These are phyloP conservation scores for Zygosaccharomyces siamensis DNA, from an alignment of 805 yeast genomes.

Conservation along the genomic window DNA sequence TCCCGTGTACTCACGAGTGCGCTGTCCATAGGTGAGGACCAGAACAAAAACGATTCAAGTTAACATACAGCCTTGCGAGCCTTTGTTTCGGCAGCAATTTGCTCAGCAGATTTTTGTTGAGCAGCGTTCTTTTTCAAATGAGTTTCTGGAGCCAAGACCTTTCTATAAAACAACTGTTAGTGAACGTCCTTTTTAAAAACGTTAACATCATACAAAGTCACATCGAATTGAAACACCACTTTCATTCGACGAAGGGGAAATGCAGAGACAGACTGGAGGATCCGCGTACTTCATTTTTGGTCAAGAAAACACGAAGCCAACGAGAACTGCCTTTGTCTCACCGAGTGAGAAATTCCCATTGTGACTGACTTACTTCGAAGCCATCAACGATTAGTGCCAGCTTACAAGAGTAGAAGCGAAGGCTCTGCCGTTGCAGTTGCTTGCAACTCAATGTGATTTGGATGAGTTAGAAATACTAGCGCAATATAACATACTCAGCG, in stretches of 20 bases:
- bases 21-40: neutral
- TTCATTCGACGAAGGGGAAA: constrained; percentile 38
- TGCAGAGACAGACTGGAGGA: constrained; percentile 34
- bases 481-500: constrained; percentile 34
- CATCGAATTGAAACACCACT: constrained; percentile 39
- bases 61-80: constrained; percentile 76
- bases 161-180: constrained; percentile 29
- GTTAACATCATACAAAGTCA: constrained; percentile 27
- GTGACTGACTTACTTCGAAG: neutral
- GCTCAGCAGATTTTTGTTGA: constrained; percentile 69
- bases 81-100: constrained; percentile 74
- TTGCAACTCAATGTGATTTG: constrained; percentile 26
- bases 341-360: constrained; percentile 30
- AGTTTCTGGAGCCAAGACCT: constrained; percentile 69
- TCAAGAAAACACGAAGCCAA: constrained; percentile 17
- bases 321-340: constrained; percentile 29
- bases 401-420: neutral
- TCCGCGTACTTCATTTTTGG: constrained; percentile 6
- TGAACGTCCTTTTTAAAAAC: constrained; percentile 4
- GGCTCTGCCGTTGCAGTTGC: constrained; percentile 1
- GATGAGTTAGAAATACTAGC: constrained; percentile 4
- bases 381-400: neutral
- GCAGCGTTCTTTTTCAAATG: constrained; percentile 78
- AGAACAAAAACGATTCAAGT: neutral
- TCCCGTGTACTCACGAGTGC: constrained; percentile 19